Percentiles rank a stretch among this genome's conserved stretches.
Evolutionary conservation across 2,329 filamentous ascomycete genomes (phyloP).

Genomic region (Rhexocercosporidium sp.): DNA sequence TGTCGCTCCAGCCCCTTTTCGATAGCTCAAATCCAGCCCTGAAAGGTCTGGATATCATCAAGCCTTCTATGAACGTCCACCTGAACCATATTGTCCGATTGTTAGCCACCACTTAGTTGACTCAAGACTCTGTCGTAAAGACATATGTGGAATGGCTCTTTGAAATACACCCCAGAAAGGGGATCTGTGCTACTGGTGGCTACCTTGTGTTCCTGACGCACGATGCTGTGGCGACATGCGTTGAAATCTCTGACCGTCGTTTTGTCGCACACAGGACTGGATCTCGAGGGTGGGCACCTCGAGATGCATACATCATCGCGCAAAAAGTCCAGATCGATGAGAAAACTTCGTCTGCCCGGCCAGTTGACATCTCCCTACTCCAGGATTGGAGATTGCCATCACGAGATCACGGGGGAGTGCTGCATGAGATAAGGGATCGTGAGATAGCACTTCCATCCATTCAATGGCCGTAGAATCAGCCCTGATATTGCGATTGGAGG

Average conservation of each 20-base stretch:
- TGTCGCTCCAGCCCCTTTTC: slow-evolving; percentile 4
- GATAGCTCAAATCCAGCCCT: slow-evolving; percentile 1
- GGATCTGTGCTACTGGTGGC: slow-evolving; percentile 4
- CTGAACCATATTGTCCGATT: not conserved
- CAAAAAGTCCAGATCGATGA: slow-evolving; percentile 5
- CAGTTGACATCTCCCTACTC: not conserved
- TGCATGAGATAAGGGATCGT: not conserved
- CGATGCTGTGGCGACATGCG: slow-evolving; percentile 7
- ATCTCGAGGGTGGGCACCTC: not conserved
- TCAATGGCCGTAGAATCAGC: not conserved
- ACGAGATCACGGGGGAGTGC: not conserved
- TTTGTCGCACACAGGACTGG: not conserved
- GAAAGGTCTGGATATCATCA: not conserved
- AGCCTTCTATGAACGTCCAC: not conserved
- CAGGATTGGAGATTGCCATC: not conserved
- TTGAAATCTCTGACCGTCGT: slow-evolving; percentile 1
- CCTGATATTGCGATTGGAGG: not conserved
- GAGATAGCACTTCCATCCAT: not conserved
- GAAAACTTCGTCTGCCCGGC: not conserved
- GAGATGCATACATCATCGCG: slow-evolving; percentile 17
- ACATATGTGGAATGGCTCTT: not conserved
- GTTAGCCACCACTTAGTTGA: not conserved
- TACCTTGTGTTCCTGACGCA: slow-evolving; percentile 16
- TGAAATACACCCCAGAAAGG: not conserved
- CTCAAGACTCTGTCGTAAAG: not conserved